These are phyloP conservation scores for Podospora pseudoanserina DNA, from an alignment of 495 filamentous ascomycete genomes.

Conservation along the genomic window DNA sequence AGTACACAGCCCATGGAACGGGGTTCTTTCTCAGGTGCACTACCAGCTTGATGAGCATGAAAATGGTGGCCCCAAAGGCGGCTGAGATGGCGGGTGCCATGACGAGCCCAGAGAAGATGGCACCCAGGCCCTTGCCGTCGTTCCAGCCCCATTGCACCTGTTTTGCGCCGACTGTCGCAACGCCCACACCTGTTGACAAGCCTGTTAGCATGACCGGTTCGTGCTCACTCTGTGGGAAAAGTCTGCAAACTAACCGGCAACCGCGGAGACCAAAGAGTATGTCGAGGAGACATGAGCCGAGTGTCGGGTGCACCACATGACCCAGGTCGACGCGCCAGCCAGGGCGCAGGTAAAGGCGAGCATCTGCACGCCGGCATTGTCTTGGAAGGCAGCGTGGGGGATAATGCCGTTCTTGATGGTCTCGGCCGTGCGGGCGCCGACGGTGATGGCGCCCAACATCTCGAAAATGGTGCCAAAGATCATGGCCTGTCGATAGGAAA, in stretches of 20 bases:
- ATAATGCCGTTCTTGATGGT: conserved; percentile 70
- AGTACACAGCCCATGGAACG: conserved; percentile 53
- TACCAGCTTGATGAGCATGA: conserved; percentile 60
- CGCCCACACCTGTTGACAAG: conserved; percentile 41
- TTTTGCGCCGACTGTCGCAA: conserved; percentile 52
- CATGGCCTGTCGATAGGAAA: conserved; percentile 65
- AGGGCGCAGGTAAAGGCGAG: conserved; percentile 61
- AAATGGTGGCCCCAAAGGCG: conserved; percentile 57
- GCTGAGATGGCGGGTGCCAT: conserved; percentile 60
- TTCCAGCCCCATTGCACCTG: conserved; percentile 56
- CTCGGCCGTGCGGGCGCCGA: conserved; percentile 61
- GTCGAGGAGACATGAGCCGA: conserved; percentile 65
- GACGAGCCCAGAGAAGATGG: conserved; percentile 57
- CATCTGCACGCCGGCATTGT: conserved; percentile 55
- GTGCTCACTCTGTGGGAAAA: no score
- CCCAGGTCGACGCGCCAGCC: conserved; percentile 54
- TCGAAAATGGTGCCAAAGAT: conserved; percentile 62
- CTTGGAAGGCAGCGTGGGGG: conserved; percentile 47
- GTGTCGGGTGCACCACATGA: conserved; percentile 53
- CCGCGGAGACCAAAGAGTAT: conserved; percentile 59
- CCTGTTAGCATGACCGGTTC: no score
- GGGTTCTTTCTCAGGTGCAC: conserved; percentile 59
- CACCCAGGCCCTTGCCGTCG: conserved; percentile 45
- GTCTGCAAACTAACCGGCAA: conserved; percentile 42
- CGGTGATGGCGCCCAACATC: conserved; percentile 59